Conservation (phyloP, 176 grass and related monocot genomes). For the Elaeis guineensis region DNA sequence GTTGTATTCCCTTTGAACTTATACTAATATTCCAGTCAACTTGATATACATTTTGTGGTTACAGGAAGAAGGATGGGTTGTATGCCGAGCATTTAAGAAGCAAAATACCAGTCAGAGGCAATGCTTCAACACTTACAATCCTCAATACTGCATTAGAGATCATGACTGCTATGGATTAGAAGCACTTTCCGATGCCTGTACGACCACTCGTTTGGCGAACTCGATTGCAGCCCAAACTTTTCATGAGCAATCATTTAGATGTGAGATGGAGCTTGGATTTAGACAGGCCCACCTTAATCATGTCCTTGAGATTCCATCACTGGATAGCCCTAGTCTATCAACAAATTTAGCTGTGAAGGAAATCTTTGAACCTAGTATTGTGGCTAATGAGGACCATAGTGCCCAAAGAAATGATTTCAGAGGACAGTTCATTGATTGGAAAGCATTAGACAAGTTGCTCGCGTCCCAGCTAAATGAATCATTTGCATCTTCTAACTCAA, state of each 20-base stretch:
- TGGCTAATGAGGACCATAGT: conserved; percentile 7
- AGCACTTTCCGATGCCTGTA: not conserved
- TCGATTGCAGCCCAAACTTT: conserved; percentile 10
- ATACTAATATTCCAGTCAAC: too few species aligned
- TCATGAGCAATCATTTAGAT: conserved; percentile 10
- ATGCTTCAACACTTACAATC: conserved; percentile 25
- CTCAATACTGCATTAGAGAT: conserved; percentile 13
- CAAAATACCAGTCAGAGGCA: conserved; percentile 40
- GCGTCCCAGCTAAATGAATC: conserved; percentile 34
- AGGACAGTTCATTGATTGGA: conserved; percentile 41
- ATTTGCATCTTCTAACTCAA: conserved; percentile 10
- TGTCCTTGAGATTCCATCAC: conserved; percentile 27
- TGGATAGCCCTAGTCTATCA: conserved; percentile 28
- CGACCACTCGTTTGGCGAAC: conserved; percentile 13
- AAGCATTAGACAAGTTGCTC: conserved; percentile 48
- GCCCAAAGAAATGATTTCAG: not conserved
- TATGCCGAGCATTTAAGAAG: conserved; percentile 78
- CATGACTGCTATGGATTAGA: not conserved
- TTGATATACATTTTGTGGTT: not conserved
- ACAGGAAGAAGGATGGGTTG: conserved; percentile 94
- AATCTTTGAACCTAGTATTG: conserved; percentile 9
- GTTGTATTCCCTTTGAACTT: too few species aligned
- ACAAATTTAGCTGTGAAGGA: conserved; percentile 9
- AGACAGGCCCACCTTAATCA: conserved; percentile 32
- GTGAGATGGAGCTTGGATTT: conserved; percentile 8